Conservation (phyloP, 1,284 basidiomycete species). For the Phlebopus sp. region DNA sequence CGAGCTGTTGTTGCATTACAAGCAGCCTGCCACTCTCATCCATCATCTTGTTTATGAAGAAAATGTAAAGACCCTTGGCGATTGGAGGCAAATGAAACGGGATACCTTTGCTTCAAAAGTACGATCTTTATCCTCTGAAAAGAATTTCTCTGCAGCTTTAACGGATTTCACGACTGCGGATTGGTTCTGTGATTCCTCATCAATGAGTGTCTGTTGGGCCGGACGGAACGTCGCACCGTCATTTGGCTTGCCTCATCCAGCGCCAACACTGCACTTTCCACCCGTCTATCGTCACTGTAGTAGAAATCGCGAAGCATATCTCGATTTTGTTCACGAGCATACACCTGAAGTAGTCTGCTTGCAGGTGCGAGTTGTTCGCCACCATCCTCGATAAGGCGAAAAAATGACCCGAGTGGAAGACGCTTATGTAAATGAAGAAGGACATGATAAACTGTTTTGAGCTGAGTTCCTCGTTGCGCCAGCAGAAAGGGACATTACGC, state of each 20-base stretch:
- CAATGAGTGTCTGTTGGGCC: constrained; percentile 3
- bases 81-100: constrained; percentile 5
- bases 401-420: constrained; percentile 89
- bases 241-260: constrained; percentile 77
- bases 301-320: constrained; percentile 96
- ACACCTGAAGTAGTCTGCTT: constrained; percentile 77
- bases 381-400: constrained; percentile 90
- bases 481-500: constrained; percentile 1
- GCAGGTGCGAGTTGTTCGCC: constrained; percentile 73
- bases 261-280: constrained; percentile 85
- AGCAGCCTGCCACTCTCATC: constrained; percentile 84
- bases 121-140: constrained; percentile 91
- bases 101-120: constrained; percentile 85
- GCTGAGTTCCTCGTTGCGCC: not conserved
- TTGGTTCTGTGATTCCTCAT: constrained; percentile 53
- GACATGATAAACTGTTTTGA: constrained; percentile 78
- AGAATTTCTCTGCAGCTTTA: constrained; percentile 86
- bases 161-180: constrained; percentile 68
- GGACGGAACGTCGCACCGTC: constrained; percentile 40
- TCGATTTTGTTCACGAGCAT: constrained; percentile 85
- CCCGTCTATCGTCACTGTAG: constrained; percentile 94
- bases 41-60: constrained; percentile 63
- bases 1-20: constrained; percentile 79
- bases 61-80: not conserved
- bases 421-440: constrained; percentile 82